Evolutionary conservation across 1,284 basidiomycete genomes (phyloP), one percentile per base, ranked within the genome.

Genomic region (Pterulicium gracile): DNA sequence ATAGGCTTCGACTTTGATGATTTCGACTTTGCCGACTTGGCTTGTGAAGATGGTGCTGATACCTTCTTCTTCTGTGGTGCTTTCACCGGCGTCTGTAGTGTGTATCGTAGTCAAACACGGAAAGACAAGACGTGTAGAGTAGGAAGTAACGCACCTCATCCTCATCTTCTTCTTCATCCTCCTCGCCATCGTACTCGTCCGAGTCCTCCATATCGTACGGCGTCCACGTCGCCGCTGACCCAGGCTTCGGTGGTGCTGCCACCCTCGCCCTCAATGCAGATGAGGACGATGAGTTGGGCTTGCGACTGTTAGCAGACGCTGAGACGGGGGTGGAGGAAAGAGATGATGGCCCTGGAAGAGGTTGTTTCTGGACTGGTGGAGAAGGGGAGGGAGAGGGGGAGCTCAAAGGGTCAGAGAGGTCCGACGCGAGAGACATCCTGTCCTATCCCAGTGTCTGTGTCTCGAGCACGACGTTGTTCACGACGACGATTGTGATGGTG

Each of bases 341-440:
- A 67, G 66, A 50, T 65, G 57, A 23, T 66, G 59, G 49, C 61
- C 61, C 51, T 52, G 53, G 53, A 43, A 19, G 49, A 10, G 51
- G 58, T 1, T 56, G 58, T 17, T 61, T 66, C 3, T 47, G 69
- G 64, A n/a, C n/a, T 24, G 68, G 50, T n/a, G 72, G 62, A 43
- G 79, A 69, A 1, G 72, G 60, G 55, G 76, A 61, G 0, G 74
- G 75, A 2, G 75, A 76, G 0, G 77, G 75, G 1, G 75, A 77
- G 59, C 75, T 82, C 51, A 84, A 72, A 4, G 80, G 74, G 51
- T 76, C 81, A 48, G 77, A 70, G 4, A 80, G 80, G 41, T 69
- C 64, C 48, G 70, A 64, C 45, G 75, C 75, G 64, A 68, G 68
- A 57, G 73, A 62, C 75, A 78, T 79, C n/a, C n/a, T n/a, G n/a